A percentile compares a stretch with the other conserved stretches of the same genome.
These are phyloP conservation scores for Aspergillus taichungensis DNA, from an alignment of 495 filamentous ascomycete species.

Conservation along the genomic window DNA sequence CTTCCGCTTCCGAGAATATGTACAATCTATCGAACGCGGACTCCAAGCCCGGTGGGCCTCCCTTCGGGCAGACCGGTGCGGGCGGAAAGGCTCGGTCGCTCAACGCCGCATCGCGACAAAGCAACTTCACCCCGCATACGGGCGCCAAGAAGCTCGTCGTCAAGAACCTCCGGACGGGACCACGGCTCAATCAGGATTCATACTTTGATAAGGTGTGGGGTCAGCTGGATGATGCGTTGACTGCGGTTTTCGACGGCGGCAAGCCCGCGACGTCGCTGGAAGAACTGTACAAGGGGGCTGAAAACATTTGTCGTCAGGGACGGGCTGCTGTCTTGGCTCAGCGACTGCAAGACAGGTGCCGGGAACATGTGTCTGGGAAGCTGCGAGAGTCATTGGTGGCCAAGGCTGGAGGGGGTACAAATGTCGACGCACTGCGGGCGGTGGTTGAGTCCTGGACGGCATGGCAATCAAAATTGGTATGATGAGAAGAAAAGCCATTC, in stretches of 20 bases:
- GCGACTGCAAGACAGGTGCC: conserved; percentile 53
- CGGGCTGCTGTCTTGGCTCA: conserved; percentile 55
- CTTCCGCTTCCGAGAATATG: conserved; percentile 31
- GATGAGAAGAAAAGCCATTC: conserved; percentile 4
- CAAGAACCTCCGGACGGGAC: conserved; percentile 66
- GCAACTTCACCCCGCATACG: conserved; percentile 34
- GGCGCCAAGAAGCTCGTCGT: conserved; percentile 78
- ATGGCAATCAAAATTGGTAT: conserved; percentile 72
- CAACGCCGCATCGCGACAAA: conserved; percentile 20
- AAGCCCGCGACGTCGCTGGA: conserved; percentile 63
- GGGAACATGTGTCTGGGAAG: conserved; percentile 48
- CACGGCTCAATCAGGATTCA: conserved; percentile 48
- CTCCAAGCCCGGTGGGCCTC: conserved; percentile 19
- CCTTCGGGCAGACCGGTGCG: conserved; percentile 14
- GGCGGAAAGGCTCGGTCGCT: conserved; percentile 21
- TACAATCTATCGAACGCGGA: conserved; percentile 38
- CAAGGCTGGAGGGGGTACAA: conserved; percentile 39
- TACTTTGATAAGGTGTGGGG: conserved; percentile 67
- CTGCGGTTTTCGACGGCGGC: conserved; percentile 57
- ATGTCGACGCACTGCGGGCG: conserved; percentile 53
- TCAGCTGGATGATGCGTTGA: conserved; percentile 64
- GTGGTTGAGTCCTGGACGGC: conserved; percentile 63
- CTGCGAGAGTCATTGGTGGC: conserved; percentile 46
- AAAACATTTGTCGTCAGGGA: conserved; percentile 77
- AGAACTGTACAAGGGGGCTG: conserved; percentile 79